A percentile compares a stretch with the other conserved stretches of the same genome.
phyloP scores from a whole-genome alignment of 2,329 filamentous ascomycete genomes.

The Huntiella bhutanensis region DNA sequence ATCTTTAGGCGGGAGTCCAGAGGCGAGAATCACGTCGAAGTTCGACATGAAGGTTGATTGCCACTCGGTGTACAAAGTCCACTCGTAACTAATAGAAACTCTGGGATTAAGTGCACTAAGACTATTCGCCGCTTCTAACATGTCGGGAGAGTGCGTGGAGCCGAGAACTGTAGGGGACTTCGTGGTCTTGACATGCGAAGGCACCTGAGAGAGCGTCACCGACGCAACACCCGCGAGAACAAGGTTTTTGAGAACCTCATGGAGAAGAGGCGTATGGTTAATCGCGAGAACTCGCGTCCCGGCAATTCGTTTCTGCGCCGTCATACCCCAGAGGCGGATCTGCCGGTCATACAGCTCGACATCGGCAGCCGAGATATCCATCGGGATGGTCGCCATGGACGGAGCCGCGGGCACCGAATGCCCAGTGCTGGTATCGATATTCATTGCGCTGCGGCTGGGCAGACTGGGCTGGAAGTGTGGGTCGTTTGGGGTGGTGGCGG shows the following conservation, averaged over 20 bases:
- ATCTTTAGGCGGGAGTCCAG: slow-evolving; percentile 59
- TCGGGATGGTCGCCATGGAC: background rate
- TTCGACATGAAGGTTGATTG: slow-evolving; percentile 58
- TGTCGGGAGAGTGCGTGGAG: slow-evolving; percentile 65
- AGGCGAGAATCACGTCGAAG: slow-evolving; percentile 79
- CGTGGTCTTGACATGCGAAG: slow-evolving; percentile 59
- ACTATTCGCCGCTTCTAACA: slow-evolving; percentile 57
- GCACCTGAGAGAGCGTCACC: slow-evolving; percentile 61
- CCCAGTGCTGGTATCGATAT: background rate
- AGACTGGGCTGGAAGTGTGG: no score
- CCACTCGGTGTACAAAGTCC: background rate
- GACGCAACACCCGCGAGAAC: slow-evolving; percentile 84
- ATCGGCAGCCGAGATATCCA: slow-evolving; percentile 49
- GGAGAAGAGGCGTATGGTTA: slow-evolving; percentile 69
- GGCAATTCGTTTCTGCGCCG: slow-evolving; percentile 84
- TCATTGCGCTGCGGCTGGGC: background rate
- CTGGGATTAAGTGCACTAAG: slow-evolving; percentile 79
- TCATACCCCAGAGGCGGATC: slow-evolving; percentile 90
- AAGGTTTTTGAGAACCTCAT: slow-evolving; percentile 93
- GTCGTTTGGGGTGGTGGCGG: background rate
- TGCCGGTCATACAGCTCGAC: slow-evolving; percentile 95
- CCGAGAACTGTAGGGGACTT: slow-evolving; percentile 33
- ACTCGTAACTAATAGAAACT: slow-evolving; percentile 47
- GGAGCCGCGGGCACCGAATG: background rate
- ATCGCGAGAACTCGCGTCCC: slow-evolving; percentile 79